Conservation (phyloP, 768 basidiomycete genomes). For the Amanita rubescens region DNA sequence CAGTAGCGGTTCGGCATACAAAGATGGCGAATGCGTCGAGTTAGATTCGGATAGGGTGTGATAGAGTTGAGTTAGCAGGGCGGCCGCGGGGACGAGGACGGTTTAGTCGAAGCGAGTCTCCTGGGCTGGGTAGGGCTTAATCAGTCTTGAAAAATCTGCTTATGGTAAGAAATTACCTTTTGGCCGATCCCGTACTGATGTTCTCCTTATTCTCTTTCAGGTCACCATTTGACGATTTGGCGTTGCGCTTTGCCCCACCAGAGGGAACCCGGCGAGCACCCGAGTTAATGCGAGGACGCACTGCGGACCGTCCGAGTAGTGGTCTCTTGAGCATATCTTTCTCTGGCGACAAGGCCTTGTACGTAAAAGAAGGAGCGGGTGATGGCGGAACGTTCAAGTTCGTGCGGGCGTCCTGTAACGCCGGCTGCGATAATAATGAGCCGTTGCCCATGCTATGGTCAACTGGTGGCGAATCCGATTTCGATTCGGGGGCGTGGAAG, state of each 20-base stretch:
- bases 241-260: conserved; percentile 64
- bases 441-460: conserved; percentile 11
- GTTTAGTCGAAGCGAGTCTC: conserved; percentile 39
- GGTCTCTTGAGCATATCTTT: conserved; percentile 27
- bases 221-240: conserved; percentile 34
- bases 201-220: conserved; percentile 32
- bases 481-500: conserved; percentile 35
- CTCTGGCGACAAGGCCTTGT: conserved; percentile 23
- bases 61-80: conserved; percentile 33
- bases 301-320: conserved; percentile 24
- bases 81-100: conserved; percentile 45
- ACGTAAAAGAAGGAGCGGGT: conserved; percentile 31
- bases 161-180: conserved; percentile 43
- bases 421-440: conserved; percentile 14
- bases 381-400: conserved; percentile 3
- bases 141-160: not conserved
- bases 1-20: not conserved
- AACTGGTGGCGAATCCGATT: conserved; percentile 10
- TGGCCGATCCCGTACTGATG: conserved; percentile 32
- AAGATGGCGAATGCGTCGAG: not conserved
- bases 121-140: conserved; percentile 26
- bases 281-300: conserved; percentile 48
- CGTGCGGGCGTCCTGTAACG: not conserved
- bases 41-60: conserved; percentile 30
- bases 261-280: conserved; percentile 46